Conservation (phyloP, 140 eudicot species). For the Eryngium alpinum region DNA sequence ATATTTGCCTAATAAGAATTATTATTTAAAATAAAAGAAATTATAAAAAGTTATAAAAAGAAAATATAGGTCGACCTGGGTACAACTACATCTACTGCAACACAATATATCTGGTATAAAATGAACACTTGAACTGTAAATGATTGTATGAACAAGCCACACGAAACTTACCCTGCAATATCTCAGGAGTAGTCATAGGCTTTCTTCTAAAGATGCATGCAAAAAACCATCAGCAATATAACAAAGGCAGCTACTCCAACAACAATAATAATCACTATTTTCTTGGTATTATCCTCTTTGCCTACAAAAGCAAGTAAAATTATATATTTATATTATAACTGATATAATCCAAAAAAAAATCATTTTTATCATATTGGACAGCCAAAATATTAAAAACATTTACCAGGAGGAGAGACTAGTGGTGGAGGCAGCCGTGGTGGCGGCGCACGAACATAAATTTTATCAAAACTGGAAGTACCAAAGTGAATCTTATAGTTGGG, state of each 20-base stretch:
- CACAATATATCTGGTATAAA: too few species aligned
- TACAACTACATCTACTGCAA: too few species aligned
- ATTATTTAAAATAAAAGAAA: too few species aligned
- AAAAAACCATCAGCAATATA: neutral
- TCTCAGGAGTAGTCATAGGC: constrained; percentile 1
- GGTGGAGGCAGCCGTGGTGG: constrained; percentile 3
- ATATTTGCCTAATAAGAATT: too few species aligned
- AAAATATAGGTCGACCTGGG: too few species aligned
- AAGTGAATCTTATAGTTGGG: constrained; percentile 30
- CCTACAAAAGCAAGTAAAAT: neutral
- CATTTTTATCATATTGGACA: neutral
- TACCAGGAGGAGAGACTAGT: neutral
- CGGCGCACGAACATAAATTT: neutral
- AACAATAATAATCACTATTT: constrained; percentile 13
- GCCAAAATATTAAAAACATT: too few species aligned
- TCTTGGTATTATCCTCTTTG: constrained; percentile 4
- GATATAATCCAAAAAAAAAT: neutral
- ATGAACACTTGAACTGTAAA: too few species aligned
- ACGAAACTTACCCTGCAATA: constrained; percentile 18
- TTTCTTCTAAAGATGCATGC: constrained; percentile 8
- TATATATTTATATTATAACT: too few species aligned
- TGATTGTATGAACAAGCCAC: neutral
- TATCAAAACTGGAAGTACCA: constrained; percentile 15
- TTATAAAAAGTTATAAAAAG: too few species aligned
- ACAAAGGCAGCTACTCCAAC: constrained; percentile 4